phyloP scores from a whole-genome alignment of 192 early-diverging fungal genomes.

The Umbelopsis isabellina region DNA sequence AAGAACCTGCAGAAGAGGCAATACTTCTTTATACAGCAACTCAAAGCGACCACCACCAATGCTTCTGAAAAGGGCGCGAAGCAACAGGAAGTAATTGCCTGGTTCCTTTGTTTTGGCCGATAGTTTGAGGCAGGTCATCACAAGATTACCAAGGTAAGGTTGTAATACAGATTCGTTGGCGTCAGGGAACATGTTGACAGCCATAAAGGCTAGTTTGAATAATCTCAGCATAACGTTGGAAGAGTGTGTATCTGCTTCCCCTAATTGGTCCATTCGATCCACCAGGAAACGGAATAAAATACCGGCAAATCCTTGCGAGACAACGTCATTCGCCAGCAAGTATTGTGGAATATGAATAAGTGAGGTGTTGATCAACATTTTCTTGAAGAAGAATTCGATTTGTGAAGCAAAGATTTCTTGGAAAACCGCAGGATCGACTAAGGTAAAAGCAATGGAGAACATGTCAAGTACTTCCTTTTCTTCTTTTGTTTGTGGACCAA shows the following conservation, averaged over 20 bases:
- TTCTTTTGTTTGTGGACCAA: constrained; percentile 73
- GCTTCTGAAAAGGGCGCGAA: constrained; percentile 90
- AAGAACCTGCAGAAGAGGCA: constrained; percentile 89
- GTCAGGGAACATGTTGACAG: constrained; percentile 89
- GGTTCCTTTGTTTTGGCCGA: constrained; percentile 85
- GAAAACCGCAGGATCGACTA: constrained; percentile 86
- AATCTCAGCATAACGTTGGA: constrained; percentile 82
- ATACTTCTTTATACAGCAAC: constrained; percentile 92
- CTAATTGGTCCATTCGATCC: constrained; percentile 76
- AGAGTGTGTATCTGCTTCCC: constrained; percentile 64
- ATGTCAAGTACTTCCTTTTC: constrained; percentile 92
- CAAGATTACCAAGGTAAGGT: constrained; percentile 90
- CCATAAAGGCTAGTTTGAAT: constrained; percentile 94
- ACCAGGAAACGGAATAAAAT: constrained; percentile 78
- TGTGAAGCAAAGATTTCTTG: constrained; percentile 95
- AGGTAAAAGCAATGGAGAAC: constrained; percentile 85
- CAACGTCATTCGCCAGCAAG: constrained; percentile 79
- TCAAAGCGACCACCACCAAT: constrained; percentile 98
- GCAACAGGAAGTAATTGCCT: constrained; percentile 89
- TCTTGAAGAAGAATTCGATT: constrained; percentile 83
- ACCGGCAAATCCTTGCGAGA: constrained; percentile 78
- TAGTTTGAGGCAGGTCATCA: constrained; percentile 85
- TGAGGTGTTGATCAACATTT: constrained; percentile 75
- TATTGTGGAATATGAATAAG: constrained; percentile 86
- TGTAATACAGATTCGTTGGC: constrained; percentile 90